These are phyloP conservation scores for Cyclotella cryptica DNA, from an alignment of 108 stramenopile genomes.

Conservation along the genomic window DNA sequence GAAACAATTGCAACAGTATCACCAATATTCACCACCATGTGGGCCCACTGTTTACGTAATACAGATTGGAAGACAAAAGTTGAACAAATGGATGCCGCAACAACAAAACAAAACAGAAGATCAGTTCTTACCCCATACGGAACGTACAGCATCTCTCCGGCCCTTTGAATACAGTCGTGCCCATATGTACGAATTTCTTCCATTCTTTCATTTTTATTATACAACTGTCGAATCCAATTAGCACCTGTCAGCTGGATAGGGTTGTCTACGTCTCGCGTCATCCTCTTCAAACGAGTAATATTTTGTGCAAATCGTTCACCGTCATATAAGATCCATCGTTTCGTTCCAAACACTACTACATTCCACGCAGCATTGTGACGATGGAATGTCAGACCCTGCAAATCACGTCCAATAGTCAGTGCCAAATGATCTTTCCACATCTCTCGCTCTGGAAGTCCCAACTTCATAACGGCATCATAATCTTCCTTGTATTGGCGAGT, in stretches of 20 bases:
- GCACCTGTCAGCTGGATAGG: slow-evolving; percentile 37
- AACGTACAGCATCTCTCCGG: slow-evolving; percentile 95
- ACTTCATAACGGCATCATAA: background rate
- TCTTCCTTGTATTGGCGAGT: slow-evolving; percentile 42
- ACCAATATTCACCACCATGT: slow-evolving; percentile 96
- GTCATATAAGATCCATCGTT: slow-evolving; percentile 99
- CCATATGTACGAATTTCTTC: slow-evolving; percentile 53
- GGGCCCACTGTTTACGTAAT: slow-evolving; percentile 83
- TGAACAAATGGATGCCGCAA: too few relatives aligned
- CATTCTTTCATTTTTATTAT: slow-evolving; percentile 33
- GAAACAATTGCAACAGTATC: slow-evolving; percentile 90
- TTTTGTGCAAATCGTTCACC: slow-evolving; percentile 96
- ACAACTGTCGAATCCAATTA: slow-evolving; percentile 49
- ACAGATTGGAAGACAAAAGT: too few relatives aligned
- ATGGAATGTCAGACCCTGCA: slow-evolving; percentile 53
- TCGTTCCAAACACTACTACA: slow-evolving; percentile 89
- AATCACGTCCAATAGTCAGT: slow-evolving; percentile 47
- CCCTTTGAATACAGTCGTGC: slow-evolving; percentile 95
- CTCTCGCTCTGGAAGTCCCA: slow-evolving; percentile 8
- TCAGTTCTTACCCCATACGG: slow-evolving; percentile 66
- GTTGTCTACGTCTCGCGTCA: slow-evolving; percentile 68
- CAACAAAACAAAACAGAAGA: too few relatives aligned
- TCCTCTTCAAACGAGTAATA: slow-evolving; percentile 84
- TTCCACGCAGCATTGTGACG: slow-evolving; percentile 96
- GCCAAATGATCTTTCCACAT: slow-evolving; percentile 58